These are phyloP conservation scores for Psidium guajava DNA, from an alignment of 345 rosid species.

Conservation along the genomic window DNA sequence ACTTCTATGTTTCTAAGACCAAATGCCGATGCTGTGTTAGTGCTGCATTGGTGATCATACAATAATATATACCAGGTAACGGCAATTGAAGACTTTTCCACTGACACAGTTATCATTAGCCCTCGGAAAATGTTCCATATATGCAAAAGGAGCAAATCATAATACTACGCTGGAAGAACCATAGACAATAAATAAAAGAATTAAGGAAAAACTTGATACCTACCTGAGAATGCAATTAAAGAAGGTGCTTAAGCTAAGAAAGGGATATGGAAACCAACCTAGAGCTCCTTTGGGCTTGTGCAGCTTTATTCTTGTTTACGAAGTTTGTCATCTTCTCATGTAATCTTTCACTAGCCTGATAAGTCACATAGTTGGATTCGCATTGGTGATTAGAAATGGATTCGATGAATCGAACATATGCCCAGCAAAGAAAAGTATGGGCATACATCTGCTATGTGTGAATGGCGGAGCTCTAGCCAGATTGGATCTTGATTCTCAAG, in stretches of 20 bases:
- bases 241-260: neutral
- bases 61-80: neutral
- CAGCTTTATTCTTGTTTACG: conserved; percentile 84
- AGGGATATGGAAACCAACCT: neutral
- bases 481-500: conserved; percentile 82
- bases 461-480: conserved; percentile 91
- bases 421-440: conserved; percentile 1
- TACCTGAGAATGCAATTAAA: neutral
- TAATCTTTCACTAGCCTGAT: conserved; percentile 91
- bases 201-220: neutral
- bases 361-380: conserved; percentile 4
- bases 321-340: conserved; percentile 83
- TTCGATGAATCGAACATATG: neutral
- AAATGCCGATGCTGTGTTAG: neutral
- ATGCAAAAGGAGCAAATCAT: neutral
- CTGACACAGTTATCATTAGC: neutral
- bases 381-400: neutral
- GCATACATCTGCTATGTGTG: conserved; percentile 88
- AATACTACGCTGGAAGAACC: neutral
- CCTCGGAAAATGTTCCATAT: neutral
- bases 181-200: neutral
- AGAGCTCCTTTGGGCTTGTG: conserved; percentile 58
- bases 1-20: neutral
- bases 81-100: neutral
- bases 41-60: neutral